phyloP scores from a whole-genome alignment of 148 eudicot species.

The Chenopodium formosanum region DNA sequence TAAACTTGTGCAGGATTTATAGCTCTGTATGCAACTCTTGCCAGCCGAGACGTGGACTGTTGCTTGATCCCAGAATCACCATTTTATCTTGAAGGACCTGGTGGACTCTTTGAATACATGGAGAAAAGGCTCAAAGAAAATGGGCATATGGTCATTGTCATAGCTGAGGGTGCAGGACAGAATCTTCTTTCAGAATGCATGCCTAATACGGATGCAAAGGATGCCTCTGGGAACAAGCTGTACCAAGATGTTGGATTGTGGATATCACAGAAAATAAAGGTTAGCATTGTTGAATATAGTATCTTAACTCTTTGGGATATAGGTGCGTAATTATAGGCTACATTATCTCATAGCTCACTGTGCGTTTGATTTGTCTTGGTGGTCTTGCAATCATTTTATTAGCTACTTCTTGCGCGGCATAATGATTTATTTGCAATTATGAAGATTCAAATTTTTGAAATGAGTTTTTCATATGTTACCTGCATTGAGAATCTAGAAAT shows the following conservation, averaged over 20 bases:
- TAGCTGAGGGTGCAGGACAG: constrained; percentile 51
- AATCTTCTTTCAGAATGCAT: constrained; percentile 37
- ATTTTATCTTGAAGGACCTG: constrained; percentile 46
- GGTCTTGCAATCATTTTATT: not conserved
- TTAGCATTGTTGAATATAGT: not conserved
- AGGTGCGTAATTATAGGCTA: not conserved
- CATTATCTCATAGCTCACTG: not conserved
- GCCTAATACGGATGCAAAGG: constrained; percentile 27
- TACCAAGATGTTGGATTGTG: constrained; percentile 50
- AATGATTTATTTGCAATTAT: not conserved
- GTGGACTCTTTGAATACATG: constrained; percentile 45
- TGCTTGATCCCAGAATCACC: constrained; percentile 50
- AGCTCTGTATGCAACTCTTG: constrained; percentile 45
- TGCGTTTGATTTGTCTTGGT: not conserved
- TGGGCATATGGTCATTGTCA: constrained; percentile 46
- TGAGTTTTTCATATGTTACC: not conserved
- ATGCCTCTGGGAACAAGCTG: constrained; percentile 50
- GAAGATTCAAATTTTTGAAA: not conserved
- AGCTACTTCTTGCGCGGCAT: not conserved
- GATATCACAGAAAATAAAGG: constrained; percentile 50
- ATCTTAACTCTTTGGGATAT: not conserved
- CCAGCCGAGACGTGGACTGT: constrained; percentile 49
- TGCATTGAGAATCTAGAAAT: not conserved
- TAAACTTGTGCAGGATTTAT: constrained; percentile 38
- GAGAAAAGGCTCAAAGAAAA: constrained; percentile 45